Conservation (phyloP, 495 filamentous ascomycete genomes). For the Neurospora pannonica region DNA sequence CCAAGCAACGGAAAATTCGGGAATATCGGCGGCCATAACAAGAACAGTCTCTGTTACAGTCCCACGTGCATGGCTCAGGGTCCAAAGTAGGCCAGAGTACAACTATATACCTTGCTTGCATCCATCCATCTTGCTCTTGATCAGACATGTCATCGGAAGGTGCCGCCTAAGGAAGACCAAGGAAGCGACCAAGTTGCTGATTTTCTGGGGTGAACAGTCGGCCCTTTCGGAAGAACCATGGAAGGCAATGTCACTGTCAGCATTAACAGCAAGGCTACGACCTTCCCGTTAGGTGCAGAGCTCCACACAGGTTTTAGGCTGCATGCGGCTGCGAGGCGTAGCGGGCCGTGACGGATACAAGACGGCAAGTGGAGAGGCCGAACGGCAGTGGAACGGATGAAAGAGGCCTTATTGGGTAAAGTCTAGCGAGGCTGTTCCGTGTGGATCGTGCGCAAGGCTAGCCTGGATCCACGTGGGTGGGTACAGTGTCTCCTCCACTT, state of each 20-base stretch:
- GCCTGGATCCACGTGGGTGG: background rate
- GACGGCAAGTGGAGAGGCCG: background rate
- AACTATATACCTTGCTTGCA: background rate
- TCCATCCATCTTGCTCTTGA: background rate
- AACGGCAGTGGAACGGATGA: background rate
- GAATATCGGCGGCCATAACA: too few species aligned
- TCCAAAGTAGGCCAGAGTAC: background rate
- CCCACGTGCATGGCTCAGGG: background rate
- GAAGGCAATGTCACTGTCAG: background rate
- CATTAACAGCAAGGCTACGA: background rate
- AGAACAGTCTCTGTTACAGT: background rate
- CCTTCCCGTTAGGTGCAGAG: background rate
- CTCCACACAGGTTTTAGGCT: background rate
- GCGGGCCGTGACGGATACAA: background rate
- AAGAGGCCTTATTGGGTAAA: background rate
- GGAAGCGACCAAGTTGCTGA: background rate
- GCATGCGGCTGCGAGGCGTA: background rate
- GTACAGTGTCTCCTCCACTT: background rate
- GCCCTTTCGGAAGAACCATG: background rate
- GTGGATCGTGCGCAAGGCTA: background rate
- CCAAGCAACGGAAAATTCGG: background rate
- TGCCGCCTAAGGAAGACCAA: background rate
- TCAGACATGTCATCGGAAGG: background rate
- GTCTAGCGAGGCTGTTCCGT: background rate
- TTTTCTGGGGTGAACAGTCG: background rate